These are phyloP conservation scores for Sphaerulina vaccinii DNA, from an alignment of 2,329 filamentous ascomycete species.

Conservation along the genomic window DNA sequence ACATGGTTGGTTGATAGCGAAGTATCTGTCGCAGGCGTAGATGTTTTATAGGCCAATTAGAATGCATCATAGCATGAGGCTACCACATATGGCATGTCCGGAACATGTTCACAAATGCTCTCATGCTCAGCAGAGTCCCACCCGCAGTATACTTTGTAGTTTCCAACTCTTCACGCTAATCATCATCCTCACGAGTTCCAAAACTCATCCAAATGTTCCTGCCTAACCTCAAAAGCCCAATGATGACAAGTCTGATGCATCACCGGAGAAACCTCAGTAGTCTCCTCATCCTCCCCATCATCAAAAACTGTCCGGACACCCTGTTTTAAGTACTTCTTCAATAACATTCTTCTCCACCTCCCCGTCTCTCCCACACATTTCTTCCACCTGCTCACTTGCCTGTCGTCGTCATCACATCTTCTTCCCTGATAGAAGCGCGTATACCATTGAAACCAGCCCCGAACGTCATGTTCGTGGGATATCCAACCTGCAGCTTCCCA, in stretches of 20 bases:
- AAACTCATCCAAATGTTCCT: constrained; percentile 51
- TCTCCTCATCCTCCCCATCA: constrained; percentile 43
- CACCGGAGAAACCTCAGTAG: constrained; percentile 52
- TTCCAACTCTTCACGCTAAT: background rate
- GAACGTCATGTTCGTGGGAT: constrained; percentile 51
- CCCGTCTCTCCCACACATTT: constrained; percentile 55
- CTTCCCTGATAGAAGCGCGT: constrained; percentile 53
- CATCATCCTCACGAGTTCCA: constrained; percentile 37
- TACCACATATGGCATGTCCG: too few species aligned
- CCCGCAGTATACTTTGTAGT: background rate
- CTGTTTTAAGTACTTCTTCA: constrained; percentile 52
- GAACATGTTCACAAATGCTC: too few species aligned
- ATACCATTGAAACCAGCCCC: constrained; percentile 61
- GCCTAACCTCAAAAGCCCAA: constrained; percentile 55
- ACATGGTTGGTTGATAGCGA: too few species aligned
- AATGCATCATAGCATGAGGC: too few species aligned
- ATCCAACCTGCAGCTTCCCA: constrained; percentile 59
- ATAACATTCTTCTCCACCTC: constrained; percentile 51
- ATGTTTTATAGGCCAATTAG: too few species aligned
- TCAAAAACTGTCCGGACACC: constrained; percentile 53
- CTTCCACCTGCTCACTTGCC: constrained; percentile 54
- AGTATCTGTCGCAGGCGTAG: too few species aligned
- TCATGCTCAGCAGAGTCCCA: too few species aligned
- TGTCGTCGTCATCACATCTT: constrained; percentile 53
- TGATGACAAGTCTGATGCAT: constrained; percentile 59